phyloP scores from a whole-genome alignment of 768 basidiomycete species.

The Candolleomyces eurysporus region DNA sequence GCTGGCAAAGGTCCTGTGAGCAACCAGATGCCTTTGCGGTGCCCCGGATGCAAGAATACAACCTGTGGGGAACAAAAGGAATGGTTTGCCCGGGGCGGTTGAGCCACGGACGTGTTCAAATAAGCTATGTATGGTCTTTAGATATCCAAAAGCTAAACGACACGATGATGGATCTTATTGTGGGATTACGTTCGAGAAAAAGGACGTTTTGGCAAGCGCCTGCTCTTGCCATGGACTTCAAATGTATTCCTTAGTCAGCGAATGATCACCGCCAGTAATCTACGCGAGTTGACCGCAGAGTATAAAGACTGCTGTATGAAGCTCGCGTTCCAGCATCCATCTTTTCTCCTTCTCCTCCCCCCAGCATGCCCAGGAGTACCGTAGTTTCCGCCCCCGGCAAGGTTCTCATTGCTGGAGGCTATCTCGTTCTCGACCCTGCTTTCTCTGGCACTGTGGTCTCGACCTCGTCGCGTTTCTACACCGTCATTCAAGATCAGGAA shows the following conservation, averaged over 20 bases:
- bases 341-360: conserved; percentile 9
- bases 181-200: conserved; percentile 1
- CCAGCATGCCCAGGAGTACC: conserved; percentile 49
- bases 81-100: conserved; percentile 84
- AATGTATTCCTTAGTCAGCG: conserved; percentile 1
- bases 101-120: conserved; percentile 22
- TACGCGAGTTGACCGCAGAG: conserved; percentile 10
- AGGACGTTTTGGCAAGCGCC: background rate
- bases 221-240: too few relatives aligned
- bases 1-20: conserved; percentile 66
- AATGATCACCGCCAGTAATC: conserved; percentile 3
- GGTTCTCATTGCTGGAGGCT: conserved; percentile 92
- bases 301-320: conserved; percentile 7
- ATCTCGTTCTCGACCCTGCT: conserved; percentile 88
- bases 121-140: conserved; percentile 7
- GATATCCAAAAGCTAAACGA: background rate
- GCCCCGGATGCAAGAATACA: conserved; percentile 90
- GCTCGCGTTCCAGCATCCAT: conserved; percentile 12
- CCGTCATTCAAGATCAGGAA: conserved; percentile 52
- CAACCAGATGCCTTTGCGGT: conserved; percentile 80
- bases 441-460: conserved; percentile 89
- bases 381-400: conserved; percentile 93
- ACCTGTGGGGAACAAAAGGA: conserved; percentile 85
- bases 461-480: conserved; percentile 93
- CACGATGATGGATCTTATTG: conserved; percentile 2